These are phyloP conservation scores for Teratosphaeria nubilosa DNA, from an alignment of 2,329 filamentous ascomycete genomes.

Conservation along the genomic window DNA sequence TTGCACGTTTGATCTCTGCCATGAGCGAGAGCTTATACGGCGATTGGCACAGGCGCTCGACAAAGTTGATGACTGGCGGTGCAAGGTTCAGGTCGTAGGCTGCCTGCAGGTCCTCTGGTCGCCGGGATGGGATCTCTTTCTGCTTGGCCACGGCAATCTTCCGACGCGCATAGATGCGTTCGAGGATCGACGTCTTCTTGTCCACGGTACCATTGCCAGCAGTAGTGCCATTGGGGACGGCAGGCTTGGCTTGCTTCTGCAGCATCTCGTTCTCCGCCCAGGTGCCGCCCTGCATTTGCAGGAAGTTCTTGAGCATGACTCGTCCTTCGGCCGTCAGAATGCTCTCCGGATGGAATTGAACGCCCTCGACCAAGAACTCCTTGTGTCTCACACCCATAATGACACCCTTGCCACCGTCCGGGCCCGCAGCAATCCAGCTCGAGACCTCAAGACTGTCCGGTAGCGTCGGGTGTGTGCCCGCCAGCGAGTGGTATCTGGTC, in stretches of 20 bases:
- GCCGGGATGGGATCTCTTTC: conserved; percentile 74
- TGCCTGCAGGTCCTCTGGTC: conserved; percentile 73
- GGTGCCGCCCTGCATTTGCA: conserved; percentile 77
- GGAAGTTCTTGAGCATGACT: conserved; percentile 84
- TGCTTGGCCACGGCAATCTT: conserved; percentile 67
- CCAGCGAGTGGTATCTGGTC: conserved; percentile 91
- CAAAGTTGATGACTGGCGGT: conserved; percentile 72
- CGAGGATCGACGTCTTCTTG: conserved; percentile 76
- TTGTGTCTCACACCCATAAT: conserved; percentile 98
- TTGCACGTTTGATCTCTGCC: conserved; percentile 95
- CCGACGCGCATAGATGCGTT: conserved; percentile 79
- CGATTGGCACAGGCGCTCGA: conserved; percentile 67
- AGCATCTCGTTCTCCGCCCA: conserved; percentile 71
- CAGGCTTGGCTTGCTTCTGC: conserved; percentile 16
- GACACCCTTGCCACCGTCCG: conserved; percentile 67
- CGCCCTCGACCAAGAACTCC: conserved; percentile 80
- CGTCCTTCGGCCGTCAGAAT: conserved; percentile 86
- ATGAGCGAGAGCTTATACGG: conserved; percentile 85
- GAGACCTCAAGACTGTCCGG: conserved; percentile 80
- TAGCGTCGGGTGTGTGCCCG: conserved; percentile 78
- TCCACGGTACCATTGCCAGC: conserved; percentile 12
- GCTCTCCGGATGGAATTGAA: conserved; percentile 96
- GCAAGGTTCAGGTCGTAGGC: conserved; percentile 76
- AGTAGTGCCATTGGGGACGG: conserved; percentile 12
- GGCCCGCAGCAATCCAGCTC: conserved; percentile 72